phyloP scores from a whole-genome alignment of 805 yeast genomes.

The Saccharomyces eubayanus region DNA sequence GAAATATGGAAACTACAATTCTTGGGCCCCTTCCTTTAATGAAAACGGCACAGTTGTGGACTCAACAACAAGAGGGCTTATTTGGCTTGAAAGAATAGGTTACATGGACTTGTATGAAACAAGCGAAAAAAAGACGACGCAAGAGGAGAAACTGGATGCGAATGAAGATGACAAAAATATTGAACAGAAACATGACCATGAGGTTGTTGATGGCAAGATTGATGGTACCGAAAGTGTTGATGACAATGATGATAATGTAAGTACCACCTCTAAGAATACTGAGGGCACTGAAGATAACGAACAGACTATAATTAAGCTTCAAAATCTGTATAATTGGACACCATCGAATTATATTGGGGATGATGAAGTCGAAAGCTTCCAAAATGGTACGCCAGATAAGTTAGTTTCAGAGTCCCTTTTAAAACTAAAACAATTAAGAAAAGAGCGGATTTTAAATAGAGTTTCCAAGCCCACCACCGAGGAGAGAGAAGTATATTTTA shows the following conservation, averaged over 20 bases:
- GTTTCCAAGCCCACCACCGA: slow-evolving; percentile 34
- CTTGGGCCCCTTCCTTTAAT: slow-evolving; percentile 62
- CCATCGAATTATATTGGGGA: slow-evolving; percentile 41
- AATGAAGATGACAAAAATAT: slow-evolving; percentile 3
- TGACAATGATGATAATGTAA: neutral
- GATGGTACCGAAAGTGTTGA: neutral
- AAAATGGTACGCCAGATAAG: slow-evolving; percentile 35
- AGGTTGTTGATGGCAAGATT: neutral
- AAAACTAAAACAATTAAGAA: slow-evolving; percentile 44
- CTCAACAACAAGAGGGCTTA: slow-evolving; percentile 41
- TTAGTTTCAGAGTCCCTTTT: slow-evolving; percentile 39
- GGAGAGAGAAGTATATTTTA: slow-evolving; percentile 38
- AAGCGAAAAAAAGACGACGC: slow-evolving; percentile 10
- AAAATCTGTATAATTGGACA: slow-evolving; percentile 42
- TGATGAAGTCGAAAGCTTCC: slow-evolving; percentile 44
- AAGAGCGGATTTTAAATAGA: slow-evolving; percentile 33
- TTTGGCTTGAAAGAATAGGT: slow-evolving; percentile 50
- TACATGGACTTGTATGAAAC: slow-evolving; percentile 29
- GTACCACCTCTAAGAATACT: neutral
- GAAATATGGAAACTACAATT: slow-evolving; percentile 38
- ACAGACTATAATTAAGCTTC: slow-evolving; percentile 25
- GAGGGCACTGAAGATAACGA: slow-evolving; percentile 1
- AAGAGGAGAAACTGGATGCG: slow-evolving; percentile 5
- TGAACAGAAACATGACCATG: neutral
- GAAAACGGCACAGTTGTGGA: slow-evolving; percentile 49